phyloP scores from a whole-genome alignment of 129 eudicot species.

The Tanacetum coccineum region DNA sequence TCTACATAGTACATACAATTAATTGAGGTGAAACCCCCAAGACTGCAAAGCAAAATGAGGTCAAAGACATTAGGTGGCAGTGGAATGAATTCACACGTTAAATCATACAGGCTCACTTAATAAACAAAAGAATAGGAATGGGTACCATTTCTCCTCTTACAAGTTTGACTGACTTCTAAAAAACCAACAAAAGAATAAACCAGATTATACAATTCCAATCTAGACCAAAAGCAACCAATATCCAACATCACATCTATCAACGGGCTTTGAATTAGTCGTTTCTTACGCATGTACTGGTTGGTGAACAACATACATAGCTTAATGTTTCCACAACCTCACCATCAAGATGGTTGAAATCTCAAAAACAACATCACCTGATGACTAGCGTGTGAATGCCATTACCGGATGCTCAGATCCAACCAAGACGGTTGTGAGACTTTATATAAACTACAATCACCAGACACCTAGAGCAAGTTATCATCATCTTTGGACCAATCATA shows the following conservation, averaged over 20 bases:
- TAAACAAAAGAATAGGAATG: constrained; percentile 22
- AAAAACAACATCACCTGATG: constrained; percentile 13
- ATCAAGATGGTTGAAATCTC: constrained; percentile 11
- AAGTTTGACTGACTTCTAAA: constrained; percentile 9
- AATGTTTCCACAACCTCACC: constrained; percentile 7
- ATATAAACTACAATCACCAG: not conserved
- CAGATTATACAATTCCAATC: constrained; percentile 24
- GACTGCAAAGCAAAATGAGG: too few relatives aligned
- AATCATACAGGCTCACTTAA: constrained; percentile 19
- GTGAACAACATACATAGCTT: constrained; percentile 14
- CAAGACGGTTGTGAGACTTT: constrained; percentile 22
- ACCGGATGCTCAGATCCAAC: constrained; percentile 18
- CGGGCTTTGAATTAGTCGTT: not conserved
- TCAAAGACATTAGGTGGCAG: not conserved
- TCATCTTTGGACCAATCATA: constrained; percentile 19
- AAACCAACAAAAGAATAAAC: constrained; percentile 23
- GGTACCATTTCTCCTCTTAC: constrained; percentile 19
- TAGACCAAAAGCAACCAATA: constrained; percentile 13
- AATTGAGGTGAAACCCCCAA: too few relatives aligned
- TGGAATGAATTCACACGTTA: not conserved
- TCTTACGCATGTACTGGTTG: constrained; percentile 15
- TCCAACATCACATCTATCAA: not conserved
- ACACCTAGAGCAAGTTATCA: not conserved
- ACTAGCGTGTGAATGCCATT: constrained; percentile 4
- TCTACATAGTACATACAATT: too few relatives aligned